These are phyloP conservation scores for Rhododendron williamsianum DNA, from an alignment of 148 eudicot genomes.

Conservation along the genomic window DNA sequence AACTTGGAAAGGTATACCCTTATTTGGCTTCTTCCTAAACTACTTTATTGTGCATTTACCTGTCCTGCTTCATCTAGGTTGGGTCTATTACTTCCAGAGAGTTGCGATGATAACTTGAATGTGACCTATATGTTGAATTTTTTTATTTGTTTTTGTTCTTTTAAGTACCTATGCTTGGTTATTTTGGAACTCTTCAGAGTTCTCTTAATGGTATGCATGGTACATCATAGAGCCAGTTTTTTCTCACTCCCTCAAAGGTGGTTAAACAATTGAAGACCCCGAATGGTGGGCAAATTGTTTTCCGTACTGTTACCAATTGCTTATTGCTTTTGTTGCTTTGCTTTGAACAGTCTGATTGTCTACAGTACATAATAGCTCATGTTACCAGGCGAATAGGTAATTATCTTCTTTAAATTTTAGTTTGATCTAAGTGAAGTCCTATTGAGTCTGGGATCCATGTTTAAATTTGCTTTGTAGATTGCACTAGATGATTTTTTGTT, in stretches of 20 bases:
- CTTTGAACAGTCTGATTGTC: neutral
- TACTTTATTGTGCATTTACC: neutral
- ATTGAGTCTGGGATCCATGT: neutral
- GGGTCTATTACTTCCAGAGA: neutral
- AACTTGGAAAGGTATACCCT: conserved; percentile 68
- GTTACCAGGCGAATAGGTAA: neutral
- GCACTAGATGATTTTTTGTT: neutral
- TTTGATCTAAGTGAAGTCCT: neutral
- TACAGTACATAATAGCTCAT: neutral
- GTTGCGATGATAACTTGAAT: neutral
- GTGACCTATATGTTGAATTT: neutral
- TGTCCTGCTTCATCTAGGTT: neutral
- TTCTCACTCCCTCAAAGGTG: neutral
- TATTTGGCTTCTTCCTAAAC: neutral
- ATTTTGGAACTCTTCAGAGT: neutral
- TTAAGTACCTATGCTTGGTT: neutral
- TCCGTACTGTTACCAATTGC: neutral
- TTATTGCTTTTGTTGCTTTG: neutral
- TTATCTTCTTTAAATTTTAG: neutral
- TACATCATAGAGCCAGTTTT: neutral
- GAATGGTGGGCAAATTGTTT: neutral
- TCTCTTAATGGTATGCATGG: neutral
- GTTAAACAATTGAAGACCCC: neutral
- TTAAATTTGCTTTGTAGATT: neutral
- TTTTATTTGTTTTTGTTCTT: neutral